Evolutionary conservation across 2,329 filamentous ascomycete genomes (phyloP).

Genomic region (Pseudocercospora fijiensis): DNA sequence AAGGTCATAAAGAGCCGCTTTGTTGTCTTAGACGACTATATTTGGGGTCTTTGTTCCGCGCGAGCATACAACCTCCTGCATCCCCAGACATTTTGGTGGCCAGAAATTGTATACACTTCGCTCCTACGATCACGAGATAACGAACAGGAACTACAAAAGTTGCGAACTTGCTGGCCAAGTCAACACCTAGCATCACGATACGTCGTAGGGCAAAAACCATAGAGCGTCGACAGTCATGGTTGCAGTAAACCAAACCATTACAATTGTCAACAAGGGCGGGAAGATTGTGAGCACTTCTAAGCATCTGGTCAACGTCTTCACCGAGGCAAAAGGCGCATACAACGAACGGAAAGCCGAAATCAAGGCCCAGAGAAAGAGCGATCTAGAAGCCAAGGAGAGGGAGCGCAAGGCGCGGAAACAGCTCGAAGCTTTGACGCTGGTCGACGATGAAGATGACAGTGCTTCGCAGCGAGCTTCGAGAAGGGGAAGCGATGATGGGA

Average conservation of each 20-base stretch:
- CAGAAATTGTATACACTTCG: background rate
- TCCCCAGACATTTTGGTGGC: background rate
- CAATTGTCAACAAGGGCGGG: conserved; percentile 85
- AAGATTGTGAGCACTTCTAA: conserved; percentile 91
- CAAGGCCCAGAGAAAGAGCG: conserved; percentile 65
- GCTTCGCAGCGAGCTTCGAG: conserved; percentile 28
- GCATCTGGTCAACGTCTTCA: conserved; percentile 85
- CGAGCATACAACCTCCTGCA: background rate
- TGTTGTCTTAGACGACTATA: conserved; percentile 6
- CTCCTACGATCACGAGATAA: background rate
- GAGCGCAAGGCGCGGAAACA: conserved; percentile 61
- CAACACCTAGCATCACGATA: background rate
- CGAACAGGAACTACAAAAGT: background rate
- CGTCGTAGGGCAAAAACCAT: background rate
- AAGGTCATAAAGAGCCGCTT: conserved; percentile 1
- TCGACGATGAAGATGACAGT: conserved; percentile 45
- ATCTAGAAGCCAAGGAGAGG: conserved; percentile 42
- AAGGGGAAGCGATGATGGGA: conserved; percentile 30
- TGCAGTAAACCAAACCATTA: conserved; percentile 68
- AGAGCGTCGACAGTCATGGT: conserved; percentile 10
- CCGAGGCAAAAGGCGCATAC: conserved; percentile 85
- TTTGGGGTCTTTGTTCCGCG: conserved; percentile 3
- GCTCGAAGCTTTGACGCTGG: conserved; percentile 51
- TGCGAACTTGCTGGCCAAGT: conserved; percentile 5
- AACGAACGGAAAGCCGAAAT: conserved; percentile 82